These are phyloP conservation scores for Globisporangium echinulatum DNA, from an alignment of 352 stramenopile species.

Conservation along the genomic window DNA sequence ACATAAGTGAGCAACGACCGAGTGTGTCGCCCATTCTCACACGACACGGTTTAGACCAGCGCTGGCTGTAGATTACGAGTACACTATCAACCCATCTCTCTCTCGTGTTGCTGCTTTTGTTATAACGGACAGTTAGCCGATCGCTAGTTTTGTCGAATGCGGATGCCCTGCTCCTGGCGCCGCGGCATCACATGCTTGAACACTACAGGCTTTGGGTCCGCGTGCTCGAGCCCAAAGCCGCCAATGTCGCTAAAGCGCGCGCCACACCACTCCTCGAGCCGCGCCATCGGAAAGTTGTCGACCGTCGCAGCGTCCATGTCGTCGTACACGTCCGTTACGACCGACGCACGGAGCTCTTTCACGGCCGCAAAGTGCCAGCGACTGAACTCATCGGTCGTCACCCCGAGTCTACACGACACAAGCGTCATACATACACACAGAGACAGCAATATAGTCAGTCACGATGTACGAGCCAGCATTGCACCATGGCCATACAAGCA, in stretches of 20 bases:
- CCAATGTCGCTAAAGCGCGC: constrained; percentile 43
- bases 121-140: too few relatives aligned
- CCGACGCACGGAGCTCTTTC: constrained; percentile 70
- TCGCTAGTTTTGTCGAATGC: constrained; percentile 64
- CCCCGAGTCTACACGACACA: constrained; percentile 38
- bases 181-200: constrained; percentile 20
- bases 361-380: constrained; percentile 72
- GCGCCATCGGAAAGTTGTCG: constrained; percentile 49
- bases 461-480: constrained; percentile 1
- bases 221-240: constrained; percentile 68
- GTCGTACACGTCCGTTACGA: constrained; percentile 41
- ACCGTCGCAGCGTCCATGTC: constrained; percentile 54
- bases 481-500: background rate
- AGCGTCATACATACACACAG: constrained; percentile 6
- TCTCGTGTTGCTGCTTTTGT: background rate
- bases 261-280: constrained; percentile 54
- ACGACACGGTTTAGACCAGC: background rate
- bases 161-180: constrained; percentile 79
- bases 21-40: too few relatives aligned
- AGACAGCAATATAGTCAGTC: constrained; percentile 7
- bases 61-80: constrained; percentile 16
- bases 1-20: constrained; percentile 23
- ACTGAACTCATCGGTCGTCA: constrained; percentile 56
- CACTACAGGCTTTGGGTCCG: constrained; percentile 35
- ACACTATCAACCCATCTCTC: background rate